Evolutionary conservation across 192 early-diverging fungal genomes (phyloP), one percentile per base, ranked within the genome.

Genomic region (Thoreauomyces humboldtii): DNA sequence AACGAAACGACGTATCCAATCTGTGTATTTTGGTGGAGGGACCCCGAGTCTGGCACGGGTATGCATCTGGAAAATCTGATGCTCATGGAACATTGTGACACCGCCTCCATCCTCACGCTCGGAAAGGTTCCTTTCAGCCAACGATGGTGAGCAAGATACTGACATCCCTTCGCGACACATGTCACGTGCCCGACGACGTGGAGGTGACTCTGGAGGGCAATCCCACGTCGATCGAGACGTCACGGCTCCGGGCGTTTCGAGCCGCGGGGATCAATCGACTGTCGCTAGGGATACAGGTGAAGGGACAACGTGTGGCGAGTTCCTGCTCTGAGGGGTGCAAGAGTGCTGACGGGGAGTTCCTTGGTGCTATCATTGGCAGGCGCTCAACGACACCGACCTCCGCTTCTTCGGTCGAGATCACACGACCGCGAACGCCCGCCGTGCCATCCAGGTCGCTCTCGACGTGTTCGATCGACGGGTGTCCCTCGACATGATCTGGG

Each of bases 1-100:
- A 37, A n/a, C 45, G 43, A 22, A 56, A 34, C 41, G 56, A n/a
- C n/a, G n/a, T n/a, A n/a, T 71, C 0, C 28, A 31, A 1, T 67
- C 71, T 22, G 47, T 77, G 1, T 77, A 77, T 47, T 77, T 77
- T 63, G 76, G 76, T 1, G 76, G 76, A 14, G 76, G 76, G 3
- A 77, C 76, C 2, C 76, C 75, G 5, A 71, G 69, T 37, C 41
- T 75, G 41, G 69, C 67, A 29, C 37, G 47, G 33, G 67, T 69
- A 22, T 24, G 55, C 25, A 2, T 41, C n/a, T n/a, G n/a, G n/a
- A n/a, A n/a, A n/a, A n/a, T n/a, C n/a, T n/a, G n/a, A n/a, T n/a
- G n/a, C n/a, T n/a, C n/a, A n/a, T n/a, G n/a, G n/a, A n/a, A n/a
- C n/a, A n/a, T n/a, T n/a, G n/a, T n/a, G n/a, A n/a, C n/a, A n/a